phyloP scores from a whole-genome alignment of 768 basidiomycete genomes.

The Kwoniella sp. region DNA sequence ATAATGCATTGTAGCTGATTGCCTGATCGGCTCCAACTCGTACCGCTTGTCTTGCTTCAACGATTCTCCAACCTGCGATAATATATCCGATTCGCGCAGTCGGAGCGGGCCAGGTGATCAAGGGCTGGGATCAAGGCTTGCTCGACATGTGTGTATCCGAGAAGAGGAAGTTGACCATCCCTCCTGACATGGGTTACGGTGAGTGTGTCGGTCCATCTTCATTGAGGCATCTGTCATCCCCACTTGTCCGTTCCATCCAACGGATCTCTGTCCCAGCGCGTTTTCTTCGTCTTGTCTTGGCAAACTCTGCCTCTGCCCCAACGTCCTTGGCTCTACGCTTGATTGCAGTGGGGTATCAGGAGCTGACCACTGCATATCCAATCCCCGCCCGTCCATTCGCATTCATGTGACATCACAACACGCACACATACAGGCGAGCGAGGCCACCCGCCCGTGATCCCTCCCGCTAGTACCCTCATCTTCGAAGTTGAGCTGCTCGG shows the following conservation, averaged over 20 bases:
- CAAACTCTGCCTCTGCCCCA: not conserved
- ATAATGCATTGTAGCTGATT: too few relatives aligned
- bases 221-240: too few relatives aligned
- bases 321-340: not conserved
- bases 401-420: slow-evolving; percentile 3
- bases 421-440: slow-evolving; percentile 58
- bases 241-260: too few relatives aligned
- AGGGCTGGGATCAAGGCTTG: slow-evolving; percentile 57
- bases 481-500: slow-evolving; percentile 84
- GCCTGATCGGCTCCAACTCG: too few relatives aligned
- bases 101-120: slow-evolving; percentile 56
- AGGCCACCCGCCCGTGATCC: slow-evolving; percentile 77
- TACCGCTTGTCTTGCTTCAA: too few relatives aligned
- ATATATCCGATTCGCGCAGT: slow-evolving; percentile 35
- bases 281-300: not conserved
- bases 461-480: slow-evolving; percentile 74
- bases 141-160: slow-evolving; percentile 79
- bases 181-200: slow-evolving; percentile 80
- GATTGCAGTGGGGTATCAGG: not conserved
- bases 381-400: not conserved
- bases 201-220: slow-evolving; percentile 48
- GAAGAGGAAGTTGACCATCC: slow-evolving; percentile 87
- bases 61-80: too few relatives aligned
- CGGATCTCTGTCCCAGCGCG: not conserved
- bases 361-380: too few relatives aligned